Percentiles rank a stretch among this genome's conserved stretches.
Conservation (phyloP, 192 early-diverging fungal species). For the Funneliformis geosporum region DNA sequence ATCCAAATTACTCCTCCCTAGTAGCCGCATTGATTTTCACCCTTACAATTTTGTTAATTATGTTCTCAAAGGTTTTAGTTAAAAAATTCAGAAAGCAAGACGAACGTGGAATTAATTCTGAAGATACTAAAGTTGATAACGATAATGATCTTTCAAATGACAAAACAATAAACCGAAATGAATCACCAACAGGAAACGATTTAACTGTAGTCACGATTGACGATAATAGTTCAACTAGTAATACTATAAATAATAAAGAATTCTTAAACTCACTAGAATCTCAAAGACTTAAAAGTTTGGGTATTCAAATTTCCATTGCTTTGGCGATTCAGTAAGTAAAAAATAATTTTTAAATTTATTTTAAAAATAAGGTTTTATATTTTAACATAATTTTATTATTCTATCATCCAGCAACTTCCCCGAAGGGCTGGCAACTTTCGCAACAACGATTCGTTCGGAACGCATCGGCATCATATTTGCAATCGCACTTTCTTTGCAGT, state of each 20-base stretch:
- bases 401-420: constrained; percentile 23
- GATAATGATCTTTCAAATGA: too few species aligned
- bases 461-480: constrained; percentile 12
- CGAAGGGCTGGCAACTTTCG: constrained; percentile 12
- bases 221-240: background rate
- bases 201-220: background rate
- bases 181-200: background rate
- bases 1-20: background rate
- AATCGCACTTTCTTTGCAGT: constrained; percentile 29
- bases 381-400: background rate
- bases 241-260: background rate
- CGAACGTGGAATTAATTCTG: background rate
- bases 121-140: background rate
- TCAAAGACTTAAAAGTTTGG: background rate
- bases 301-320: constrained; percentile 14
- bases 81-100: background rate
- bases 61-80: background rate
- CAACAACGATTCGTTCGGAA: background rate
- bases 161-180: background rate
- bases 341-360: background rate
- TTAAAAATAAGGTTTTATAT: too few species aligned
- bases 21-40: constrained; percentile 14
- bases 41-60: constrained; percentile 1
- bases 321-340: constrained; percentile 26
- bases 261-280: background rate